A percentile compares a stretch with the other conserved stretches of the same genome.
phyloP scores from a whole-genome alignment of 2,329 filamentous ascomycete species.

The Ophiostoma novo-ulmi region DNA sequence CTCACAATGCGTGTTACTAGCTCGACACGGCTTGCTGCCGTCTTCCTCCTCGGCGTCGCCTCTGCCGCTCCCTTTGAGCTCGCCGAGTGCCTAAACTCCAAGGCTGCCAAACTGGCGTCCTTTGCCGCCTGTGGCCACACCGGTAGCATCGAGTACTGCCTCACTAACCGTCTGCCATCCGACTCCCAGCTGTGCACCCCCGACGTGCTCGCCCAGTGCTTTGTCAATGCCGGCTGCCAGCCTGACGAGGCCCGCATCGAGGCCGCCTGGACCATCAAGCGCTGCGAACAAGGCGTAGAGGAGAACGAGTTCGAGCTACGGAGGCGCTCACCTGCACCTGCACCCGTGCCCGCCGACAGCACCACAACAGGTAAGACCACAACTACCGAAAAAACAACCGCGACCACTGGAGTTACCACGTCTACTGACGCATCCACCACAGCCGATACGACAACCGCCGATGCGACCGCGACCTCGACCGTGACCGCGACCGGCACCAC shows the following conservation, averaged over 20 bases:
- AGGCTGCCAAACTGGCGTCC: conserved; percentile 38
- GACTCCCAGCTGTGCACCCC: conserved; percentile 20
- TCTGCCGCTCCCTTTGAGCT: conserved; percentile 13
- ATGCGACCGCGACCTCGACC: conserved; percentile 11
- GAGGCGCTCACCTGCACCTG: conserved; percentile 22
- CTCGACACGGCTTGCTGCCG: conserved; percentile 5
- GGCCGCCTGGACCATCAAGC: conserved; percentile 34
- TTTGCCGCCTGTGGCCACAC: conserved; percentile 43
- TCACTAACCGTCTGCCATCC: conserved; percentile 32
- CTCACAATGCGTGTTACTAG: neutral
- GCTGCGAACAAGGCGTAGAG: conserved; percentile 31
- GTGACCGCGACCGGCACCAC: conserved; percentile 22
- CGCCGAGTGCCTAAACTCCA: conserved; percentile 37
- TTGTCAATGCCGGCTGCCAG: conserved; percentile 37
- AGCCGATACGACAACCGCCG: conserved; percentile 24
- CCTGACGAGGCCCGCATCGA: conserved; percentile 35
- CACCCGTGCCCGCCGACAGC: neutral
- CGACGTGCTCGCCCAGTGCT: conserved; percentile 38
- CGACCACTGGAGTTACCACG: neutral
- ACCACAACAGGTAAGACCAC: conserved; percentile 15
- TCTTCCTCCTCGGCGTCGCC: neutral
- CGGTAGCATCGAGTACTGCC: conserved; percentile 41
- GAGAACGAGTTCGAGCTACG: conserved; percentile 30
- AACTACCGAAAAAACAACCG: conserved; percentile 14
- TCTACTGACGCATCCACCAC: conserved; percentile 5